phyloP scores from a whole-genome alignment of 257 asterid genomes.

The Echium plantagineum region DNA sequence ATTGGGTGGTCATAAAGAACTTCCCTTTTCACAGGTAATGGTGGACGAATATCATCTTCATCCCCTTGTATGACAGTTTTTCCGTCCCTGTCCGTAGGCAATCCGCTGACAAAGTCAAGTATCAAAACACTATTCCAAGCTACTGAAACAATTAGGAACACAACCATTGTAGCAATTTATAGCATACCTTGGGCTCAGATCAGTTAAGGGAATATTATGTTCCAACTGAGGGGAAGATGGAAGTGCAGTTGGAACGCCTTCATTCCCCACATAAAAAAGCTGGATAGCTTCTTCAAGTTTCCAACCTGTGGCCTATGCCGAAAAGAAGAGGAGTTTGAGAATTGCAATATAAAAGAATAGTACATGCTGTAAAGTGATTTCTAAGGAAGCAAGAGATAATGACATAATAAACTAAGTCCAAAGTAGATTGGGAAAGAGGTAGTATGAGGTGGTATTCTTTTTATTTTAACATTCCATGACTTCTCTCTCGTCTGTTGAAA shows the following conservation, averaged over 20 bases:
- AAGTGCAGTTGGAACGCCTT: slow-evolving; percentile 38
- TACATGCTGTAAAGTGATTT: neutral
- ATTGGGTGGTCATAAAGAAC: slow-evolving; percentile 69
- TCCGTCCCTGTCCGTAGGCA: slow-evolving; percentile 30
- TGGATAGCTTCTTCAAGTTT: slow-evolving; percentile 97
- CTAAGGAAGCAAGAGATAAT: neutral
- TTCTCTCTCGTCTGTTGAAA: no score
- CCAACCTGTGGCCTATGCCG: slow-evolving; percentile 88
- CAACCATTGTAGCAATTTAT: slow-evolving; percentile 3
- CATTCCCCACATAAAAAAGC: slow-evolving; percentile 80
- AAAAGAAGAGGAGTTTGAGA: slow-evolving; percentile 4
- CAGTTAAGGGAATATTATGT: slow-evolving; percentile 33
- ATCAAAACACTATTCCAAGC: neutral
- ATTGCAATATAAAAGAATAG: neutral
- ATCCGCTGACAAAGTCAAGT: slow-evolving; percentile 28
- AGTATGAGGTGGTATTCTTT: no score
- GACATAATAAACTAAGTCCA: no score
- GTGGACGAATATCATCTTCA: slow-evolving; percentile 68
- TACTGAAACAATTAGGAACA: slow-evolving; percentile 3
- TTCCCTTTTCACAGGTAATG: slow-evolving; percentile 91
- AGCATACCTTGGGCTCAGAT: slow-evolving; percentile 45
- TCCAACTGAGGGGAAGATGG: slow-evolving; percentile 27
- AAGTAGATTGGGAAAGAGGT: no score
- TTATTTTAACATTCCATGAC: no score
- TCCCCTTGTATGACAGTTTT: slow-evolving; percentile 30